Conservation (phyloP, 1,139 yeast species). For the Suhomyces maxii region DNA sequence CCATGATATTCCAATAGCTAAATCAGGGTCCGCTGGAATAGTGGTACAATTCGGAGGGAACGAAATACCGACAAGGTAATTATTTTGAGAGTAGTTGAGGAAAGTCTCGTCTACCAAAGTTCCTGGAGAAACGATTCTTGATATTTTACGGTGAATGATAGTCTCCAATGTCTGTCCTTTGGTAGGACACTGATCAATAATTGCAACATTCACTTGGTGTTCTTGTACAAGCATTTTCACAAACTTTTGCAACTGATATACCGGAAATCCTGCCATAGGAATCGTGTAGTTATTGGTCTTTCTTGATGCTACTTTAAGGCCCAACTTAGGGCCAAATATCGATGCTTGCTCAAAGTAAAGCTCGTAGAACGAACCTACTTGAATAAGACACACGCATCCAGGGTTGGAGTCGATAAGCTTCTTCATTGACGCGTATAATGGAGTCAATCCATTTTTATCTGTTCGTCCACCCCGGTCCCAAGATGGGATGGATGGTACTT, state of each 20-base stretch:
- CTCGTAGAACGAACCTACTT: constrained; percentile 89
- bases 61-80: constrained; percentile 65
- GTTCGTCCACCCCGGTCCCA: constrained; percentile 49
- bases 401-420: constrained; percentile 47
- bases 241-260: constrained; percentile 67
- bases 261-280: constrained; percentile 93
- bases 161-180: constrained; percentile 22
- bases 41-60: constrained; percentile 51
- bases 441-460: constrained; percentile 31
- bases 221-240: constrained; percentile 72
- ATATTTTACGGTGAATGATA: constrained; percentile 64
- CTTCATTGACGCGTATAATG: constrained; percentile 37
- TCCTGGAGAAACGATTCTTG: constrained; percentile 88
- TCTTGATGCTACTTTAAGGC: constrained; percentile 48
- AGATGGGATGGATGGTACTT: constrained; percentile 8
- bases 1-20: constrained; percentile 79
- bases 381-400: constrained; percentile 77
- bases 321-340: constrained; percentile 66
- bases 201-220: constrained; percentile 68
- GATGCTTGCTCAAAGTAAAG: constrained; percentile 87
- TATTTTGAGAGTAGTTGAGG: constrained; percentile 68
- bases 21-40: constrained; percentile 46
- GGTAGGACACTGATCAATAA: constrained; percentile 66
- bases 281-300: constrained; percentile 50
- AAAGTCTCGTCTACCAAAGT: constrained; percentile 87